Percentiles rank a stretch among this genome's conserved stretches.
These are phyloP conservation scores for Nicotiana otophora DNA, from an alignment of 257 asterid genomes.

Conservation along the genomic window DNA sequence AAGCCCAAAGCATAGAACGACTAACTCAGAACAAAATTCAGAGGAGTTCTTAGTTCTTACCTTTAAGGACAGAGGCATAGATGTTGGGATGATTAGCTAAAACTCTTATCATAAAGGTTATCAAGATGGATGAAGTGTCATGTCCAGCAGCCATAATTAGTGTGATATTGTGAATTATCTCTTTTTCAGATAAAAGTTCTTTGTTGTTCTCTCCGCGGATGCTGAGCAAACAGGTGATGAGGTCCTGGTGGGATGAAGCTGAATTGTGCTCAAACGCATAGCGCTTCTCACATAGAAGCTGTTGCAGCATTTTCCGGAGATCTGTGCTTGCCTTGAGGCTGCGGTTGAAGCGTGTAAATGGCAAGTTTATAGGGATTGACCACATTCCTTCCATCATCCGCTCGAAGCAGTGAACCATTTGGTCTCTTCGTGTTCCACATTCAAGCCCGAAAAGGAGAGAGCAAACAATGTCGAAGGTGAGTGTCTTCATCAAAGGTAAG, in stretches of 20 bases:
- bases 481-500: constrained; percentile 59
- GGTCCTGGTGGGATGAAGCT: constrained; percentile 50
- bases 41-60: constrained; percentile 17
- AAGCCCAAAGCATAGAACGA: not conserved
- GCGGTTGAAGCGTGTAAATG: constrained; percentile 55
- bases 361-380: constrained; percentile 59
- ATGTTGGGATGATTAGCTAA: constrained; percentile 37
- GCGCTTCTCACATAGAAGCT: constrained; percentile 44
- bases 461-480: constrained; percentile 72
- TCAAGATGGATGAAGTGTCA: constrained; percentile 58
- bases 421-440: constrained; percentile 41
- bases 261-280: constrained; percentile 29
- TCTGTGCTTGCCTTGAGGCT: constrained; percentile 59
- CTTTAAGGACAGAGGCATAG: constrained; percentile 49
- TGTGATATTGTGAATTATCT: constrained; percentile 52
- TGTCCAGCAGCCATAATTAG: constrained; percentile 63
- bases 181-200: constrained; percentile 46
- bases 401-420: constrained; percentile 29
- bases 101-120: constrained; percentile 46
- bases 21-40: not conserved
- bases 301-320: constrained; percentile 38
- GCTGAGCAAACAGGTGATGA: constrained; percentile 61
- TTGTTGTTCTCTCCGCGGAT: constrained; percentile 29
- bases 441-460: constrained; percentile 61
- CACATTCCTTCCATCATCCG: constrained; percentile 59